A percentile compares a stretch with the other conserved stretches of the same genome.
phyloP scores from a whole-genome alignment of 2,329 filamentous ascomycete species.

The Paraconiothyrium brasiliense region DNA sequence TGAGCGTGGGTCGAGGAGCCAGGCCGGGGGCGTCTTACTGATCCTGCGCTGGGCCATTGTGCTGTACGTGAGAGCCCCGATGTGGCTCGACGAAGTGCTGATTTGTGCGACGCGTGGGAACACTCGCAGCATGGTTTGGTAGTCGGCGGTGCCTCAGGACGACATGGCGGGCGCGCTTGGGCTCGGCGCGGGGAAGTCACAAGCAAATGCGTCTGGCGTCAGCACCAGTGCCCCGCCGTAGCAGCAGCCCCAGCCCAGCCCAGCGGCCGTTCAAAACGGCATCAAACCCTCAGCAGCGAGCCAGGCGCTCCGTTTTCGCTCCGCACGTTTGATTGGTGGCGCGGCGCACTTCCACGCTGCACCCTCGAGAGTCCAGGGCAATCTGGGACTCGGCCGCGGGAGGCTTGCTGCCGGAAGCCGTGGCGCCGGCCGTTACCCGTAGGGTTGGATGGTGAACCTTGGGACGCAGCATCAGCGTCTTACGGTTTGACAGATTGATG shows the following conservation, averaged over 20 bases:
- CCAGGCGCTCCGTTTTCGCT: background rate
- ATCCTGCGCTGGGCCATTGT: slow-evolving; percentile 44
- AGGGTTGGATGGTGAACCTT: background rate
- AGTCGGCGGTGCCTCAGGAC: slow-evolving; percentile 12
- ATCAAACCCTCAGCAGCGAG: no score
- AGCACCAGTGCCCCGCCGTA: background rate
- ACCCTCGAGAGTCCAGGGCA: background rate
- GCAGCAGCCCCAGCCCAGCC: background rate
- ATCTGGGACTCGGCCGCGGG: background rate
- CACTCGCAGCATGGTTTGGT: slow-evolving; percentile 14
- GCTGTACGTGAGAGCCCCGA: slow-evolving; percentile 11
- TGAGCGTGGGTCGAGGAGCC: slow-evolving; percentile 32
- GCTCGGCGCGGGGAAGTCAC: slow-evolving; percentile 1
- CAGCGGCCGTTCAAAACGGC: background rate
- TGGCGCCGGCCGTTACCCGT: background rate
- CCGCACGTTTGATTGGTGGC: background rate
- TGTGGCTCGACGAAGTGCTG: slow-evolving; percentile 1
- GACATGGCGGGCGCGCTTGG: background rate
- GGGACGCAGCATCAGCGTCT: slow-evolving; percentile 1
- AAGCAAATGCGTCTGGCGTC: background rate
- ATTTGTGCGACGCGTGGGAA: slow-evolving; percentile 25
- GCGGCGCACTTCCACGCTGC: background rate
- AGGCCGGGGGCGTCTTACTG: slow-evolving; percentile 34
- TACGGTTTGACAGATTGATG: background rate
- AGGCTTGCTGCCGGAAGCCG: slow-evolving; percentile 8